These are phyloP conservation scores for Pseudomonodictys pantanalensis DNA, from an alignment of 495 filamentous ascomycete species.

Conservation along the genomic window DNA sequence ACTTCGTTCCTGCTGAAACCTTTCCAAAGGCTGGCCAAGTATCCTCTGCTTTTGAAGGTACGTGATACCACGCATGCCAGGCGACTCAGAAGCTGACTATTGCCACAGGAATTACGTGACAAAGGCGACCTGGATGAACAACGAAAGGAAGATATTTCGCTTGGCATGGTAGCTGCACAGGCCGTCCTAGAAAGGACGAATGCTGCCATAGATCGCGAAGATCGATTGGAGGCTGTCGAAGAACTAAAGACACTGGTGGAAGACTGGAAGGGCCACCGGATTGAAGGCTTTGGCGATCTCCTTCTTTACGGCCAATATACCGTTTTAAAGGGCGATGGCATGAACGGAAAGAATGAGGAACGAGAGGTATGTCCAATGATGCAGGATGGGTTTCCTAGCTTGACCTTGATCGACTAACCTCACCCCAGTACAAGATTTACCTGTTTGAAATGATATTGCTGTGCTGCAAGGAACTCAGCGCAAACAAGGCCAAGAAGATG, in stretches of 20 bases:
- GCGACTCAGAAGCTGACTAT: neutral
- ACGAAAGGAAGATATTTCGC: conserved; percentile 63
- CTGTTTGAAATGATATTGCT: conserved; percentile 93
- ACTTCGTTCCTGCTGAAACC: conserved; percentile 93
- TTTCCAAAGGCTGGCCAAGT: conserved; percentile 92
- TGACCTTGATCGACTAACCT: too few relatives aligned
- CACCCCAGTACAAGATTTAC: conserved; percentile 98
- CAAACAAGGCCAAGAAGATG: conserved; percentile 74
- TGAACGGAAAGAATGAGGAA: conserved; percentile 54
- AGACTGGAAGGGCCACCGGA: conserved; percentile 92
- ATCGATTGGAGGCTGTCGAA: conserved; percentile 71
- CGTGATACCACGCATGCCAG: conserved; percentile 25
- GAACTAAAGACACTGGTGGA: conserved; percentile 85
- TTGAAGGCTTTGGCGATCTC: conserved; percentile 86
- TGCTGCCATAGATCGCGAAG: conserved; percentile 81
- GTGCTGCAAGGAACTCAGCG: conserved; percentile 93
- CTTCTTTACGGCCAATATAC: conserved; percentile 90
- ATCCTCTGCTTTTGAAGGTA: conserved; percentile 86
- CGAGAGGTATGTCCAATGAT: conserved; percentile 36
- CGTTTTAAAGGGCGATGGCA: conserved; percentile 78
- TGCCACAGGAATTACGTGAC: conserved; percentile 74
- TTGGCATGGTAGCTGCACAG: conserved; percentile 72
- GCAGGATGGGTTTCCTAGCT: too few relatives aligned
- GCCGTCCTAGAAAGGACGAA: conserved; percentile 79
- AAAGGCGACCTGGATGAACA: conserved; percentile 68